A percentile compares a stretch with the other conserved stretches of the same genome.
Conservation (phyloP, 495 filamentous ascomycete genomes). For the Xylaria longipes region DNA sequence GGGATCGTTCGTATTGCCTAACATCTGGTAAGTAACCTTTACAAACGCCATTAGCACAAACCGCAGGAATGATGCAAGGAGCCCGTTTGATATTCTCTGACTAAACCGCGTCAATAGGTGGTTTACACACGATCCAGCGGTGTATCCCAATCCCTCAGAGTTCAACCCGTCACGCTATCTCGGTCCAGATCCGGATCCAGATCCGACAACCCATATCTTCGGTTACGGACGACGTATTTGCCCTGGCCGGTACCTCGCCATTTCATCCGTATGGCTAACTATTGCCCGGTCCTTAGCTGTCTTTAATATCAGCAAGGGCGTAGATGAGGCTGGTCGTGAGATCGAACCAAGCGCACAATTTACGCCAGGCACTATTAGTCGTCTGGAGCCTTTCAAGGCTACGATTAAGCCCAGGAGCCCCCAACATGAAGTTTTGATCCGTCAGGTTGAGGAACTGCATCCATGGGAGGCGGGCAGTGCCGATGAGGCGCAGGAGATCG, state of each 20-base stretch:
- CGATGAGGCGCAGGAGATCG: slow-evolving; percentile 2
- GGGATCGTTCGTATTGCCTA: slow-evolving; percentile 43
- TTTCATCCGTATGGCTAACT: slow-evolving; percentile 48
- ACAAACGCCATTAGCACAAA: neutral
- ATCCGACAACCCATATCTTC: slow-evolving; percentile 49
- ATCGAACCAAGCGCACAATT: slow-evolving; percentile 34
- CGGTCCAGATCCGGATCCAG: slow-evolving; percentile 45
- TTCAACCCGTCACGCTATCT: slow-evolving; percentile 50
- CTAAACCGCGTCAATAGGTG: slow-evolving; percentile 12
- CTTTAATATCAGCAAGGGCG: slow-evolving; percentile 44
- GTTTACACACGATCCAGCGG: slow-evolving; percentile 40
- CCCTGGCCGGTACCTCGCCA: slow-evolving; percentile 54
- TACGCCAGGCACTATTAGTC: slow-evolving; percentile 38
- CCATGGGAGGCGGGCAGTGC: slow-evolving; percentile 52
- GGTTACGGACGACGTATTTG: slow-evolving; percentile 60
- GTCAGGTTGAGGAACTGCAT: slow-evolving; percentile 40
- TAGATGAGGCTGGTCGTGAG: slow-evolving; percentile 39
- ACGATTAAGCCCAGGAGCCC: slow-evolving; percentile 38
- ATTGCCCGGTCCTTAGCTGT: slow-evolving; percentile 49
- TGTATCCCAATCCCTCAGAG: slow-evolving; percentile 44
- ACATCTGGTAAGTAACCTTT: slow-evolving; percentile 5
- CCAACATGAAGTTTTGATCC: slow-evolving; percentile 37
- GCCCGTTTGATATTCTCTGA: too few relatives aligned
- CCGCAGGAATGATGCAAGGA: neutral
- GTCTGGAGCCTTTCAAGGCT: slow-evolving; percentile 38